Evolutionary conservation across 495 filamentous ascomycete genomes (phyloP), one percentile per base, ranked within the genome.

Genomic region (Tuber calosporum): DNA sequence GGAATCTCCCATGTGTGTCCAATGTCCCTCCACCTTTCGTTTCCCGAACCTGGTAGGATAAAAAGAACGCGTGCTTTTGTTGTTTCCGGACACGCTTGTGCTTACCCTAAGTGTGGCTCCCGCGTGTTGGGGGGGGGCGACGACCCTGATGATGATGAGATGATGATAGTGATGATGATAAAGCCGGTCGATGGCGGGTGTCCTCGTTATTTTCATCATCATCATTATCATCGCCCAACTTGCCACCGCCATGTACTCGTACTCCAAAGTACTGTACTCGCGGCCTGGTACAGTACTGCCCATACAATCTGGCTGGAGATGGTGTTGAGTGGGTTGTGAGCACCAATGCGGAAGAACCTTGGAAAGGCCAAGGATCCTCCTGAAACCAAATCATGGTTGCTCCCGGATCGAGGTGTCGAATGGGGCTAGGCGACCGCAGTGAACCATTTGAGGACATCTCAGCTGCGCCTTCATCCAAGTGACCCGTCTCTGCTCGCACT

Each of bases 381-480:
- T 66, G 71, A 71, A 72, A 77, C 48, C 48, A 38, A 34, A 62
- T 30, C 36, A 73, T 73, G 75, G 68, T 66, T 75, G 48, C 67
- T 73, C 72, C 73, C 70, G 75, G 75, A 62, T 76, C 38, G 75
- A 74, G 45, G 68, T 39, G 70, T 77, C 70, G 38, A 73, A 67
- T 38, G 70, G 69, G 70, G 66, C 73, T 73, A 53, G 68, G 45
- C 58, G 66, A 62, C 53, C 26, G 53, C 11, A 62, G 53, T 62
- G 53, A 34, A 34, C 53, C 53, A 62, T 62, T 1, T 34, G 11
- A 30, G 41, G 70, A 36, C 22, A 20, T 62, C 68, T 78, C 76
- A 78, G 76, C 76, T 78, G 75, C 75, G 74, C 68, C 75, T 68
- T 72, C 70, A 72, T 58, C 43, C 53, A 37, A 77, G 53, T 62